Evolutionary conservation across 495 filamentous ascomycete species (phyloP), one percentile per base, ranked within the genome.

Genomic region (Podospora pseudopauciseta): DNA sequence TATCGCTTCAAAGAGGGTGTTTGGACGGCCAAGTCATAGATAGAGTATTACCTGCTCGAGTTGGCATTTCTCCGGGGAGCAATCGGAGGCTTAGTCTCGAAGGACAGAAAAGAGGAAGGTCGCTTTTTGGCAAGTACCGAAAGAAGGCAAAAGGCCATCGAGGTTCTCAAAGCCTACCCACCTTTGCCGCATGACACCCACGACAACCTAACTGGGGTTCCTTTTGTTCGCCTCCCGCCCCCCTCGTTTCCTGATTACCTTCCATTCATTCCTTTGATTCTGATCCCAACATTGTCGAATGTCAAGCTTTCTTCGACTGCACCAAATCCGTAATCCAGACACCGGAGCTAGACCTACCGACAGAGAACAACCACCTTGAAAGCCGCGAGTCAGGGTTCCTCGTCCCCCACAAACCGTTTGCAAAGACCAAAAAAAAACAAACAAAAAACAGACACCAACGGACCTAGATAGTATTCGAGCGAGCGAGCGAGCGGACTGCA

Each of bases 131-230:
- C 39, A 49, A 2, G 39, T 49, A 59, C 23, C 28, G 30, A 39
- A 18, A 34, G 23, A 62, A 62, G 30, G 60, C 39, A 15, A 13
- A 28, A 7, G 30, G 53, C 64, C 64, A 65, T 65, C 53, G 64
- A 65, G 64, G 64, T 65, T 65, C 64, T 65, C 64, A 65, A 53
- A 53, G 4, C 18, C 30, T 58, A 26, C n/a, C 23, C 55, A 58
- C 55, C 55, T 20, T 28, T 57, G 20, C 27, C 27, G 5, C 64
- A 18, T 34, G 16, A 60, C 61, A 54, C 19, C n/a, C 16, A n/a
- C 4, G 15, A 49, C 39, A 13, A 5, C n/a, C 18, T 5, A 32
- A 32, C 30, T 32, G 30, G 30, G 30, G 30, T 58, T 26, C 18
- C 55, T 19, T 58, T 20, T 58, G 55, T 58, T 58, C 55, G 55